Evolutionary conservation across 805 yeast species (phyloP), one percentile per base, ranked within the genome.

Genomic region (Metschnikowia peoriensis): DNA sequence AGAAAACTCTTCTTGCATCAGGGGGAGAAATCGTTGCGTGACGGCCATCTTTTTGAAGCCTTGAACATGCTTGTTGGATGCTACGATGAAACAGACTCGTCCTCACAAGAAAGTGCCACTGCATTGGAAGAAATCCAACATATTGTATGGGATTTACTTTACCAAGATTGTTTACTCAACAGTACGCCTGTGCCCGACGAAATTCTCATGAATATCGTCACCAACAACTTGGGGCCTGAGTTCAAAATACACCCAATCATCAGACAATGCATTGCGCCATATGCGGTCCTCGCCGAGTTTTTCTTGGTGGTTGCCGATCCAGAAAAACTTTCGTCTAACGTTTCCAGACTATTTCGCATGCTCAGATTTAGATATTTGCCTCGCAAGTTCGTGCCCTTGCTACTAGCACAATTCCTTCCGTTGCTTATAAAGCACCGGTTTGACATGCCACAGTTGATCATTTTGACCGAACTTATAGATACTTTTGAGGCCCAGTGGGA

Each of bases 251-350:
- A 83, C 40, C 83, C 89, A 14, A 73, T 83, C 1, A 75, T 88
- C 61, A 79, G 84, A 57, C 92, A 87, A 65, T 79, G 87, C 28
- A 65, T 88, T 47, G 71, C 93, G 6, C 94, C 94, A 44, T 84
- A 86, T 63, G 90, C 86, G 1, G 80, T 85, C 0, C 70, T 88
- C 27, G 73, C 74, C 53, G 78, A 78, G 54, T 83, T 80, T 59
- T 77, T 78, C 63, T 67, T 68, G 47, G 71, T 8, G 58, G 65
- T 49, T 46, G 53, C 6, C 10, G 55, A 52, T 29, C 39, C 48
- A 9, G 49, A 43, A 3, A 38, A 28, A 14, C 49, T 53, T 15
- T 43, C 51, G 28, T 58, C 60, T 12, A 66, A 70, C 39, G 64
- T 83, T 12, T 63, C 86, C 28, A 70, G 70, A 17, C 77, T 85